Evolutionary conservation across 2,329 filamentous ascomycete species (phyloP).

Genomic region (Fusarium anguioides): DNA sequence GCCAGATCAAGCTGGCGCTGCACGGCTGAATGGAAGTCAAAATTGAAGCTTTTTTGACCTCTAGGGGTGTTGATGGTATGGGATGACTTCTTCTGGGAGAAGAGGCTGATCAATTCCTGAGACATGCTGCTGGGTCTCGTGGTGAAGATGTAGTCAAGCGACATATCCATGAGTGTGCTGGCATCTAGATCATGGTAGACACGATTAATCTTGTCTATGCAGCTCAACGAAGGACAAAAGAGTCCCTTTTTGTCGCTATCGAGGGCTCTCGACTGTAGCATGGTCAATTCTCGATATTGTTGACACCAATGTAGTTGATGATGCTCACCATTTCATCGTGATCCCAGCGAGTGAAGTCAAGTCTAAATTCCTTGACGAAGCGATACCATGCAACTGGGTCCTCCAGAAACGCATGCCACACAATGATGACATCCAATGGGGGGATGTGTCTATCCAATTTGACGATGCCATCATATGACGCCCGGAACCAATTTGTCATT

Average conservation of each 20-base stretch:
- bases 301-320: not conserved
- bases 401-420: constrained; percentile 30
- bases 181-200: constrained; percentile 9
- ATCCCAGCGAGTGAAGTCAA: constrained; percentile 20
- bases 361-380: not conserved
- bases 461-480: not conserved
- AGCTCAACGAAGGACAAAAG: constrained; percentile 9
- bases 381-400: not conserved
- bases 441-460: constrained; percentile 7
- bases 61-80: not conserved
- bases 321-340: constrained; percentile 16
- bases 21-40: constrained; percentile 20
- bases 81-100: not conserved
- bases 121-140: not conserved
- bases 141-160: constrained; percentile 9
- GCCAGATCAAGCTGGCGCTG: constrained; percentile 28
- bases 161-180: constrained; percentile 4
- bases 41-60: not conserved
- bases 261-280: constrained; percentile 7
- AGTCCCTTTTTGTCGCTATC: not conserved
- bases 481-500: constrained; percentile 21
- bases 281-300: constrained; percentile 1
- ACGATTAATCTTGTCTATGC: not conserved
- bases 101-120: not conserved
- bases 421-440: constrained; percentile 26